Evolutionary conservation across 2,329 filamentous ascomycete genomes (phyloP), one percentile per base, ranked within the genome.

Genomic region (Xylaria sp.): DNA sequence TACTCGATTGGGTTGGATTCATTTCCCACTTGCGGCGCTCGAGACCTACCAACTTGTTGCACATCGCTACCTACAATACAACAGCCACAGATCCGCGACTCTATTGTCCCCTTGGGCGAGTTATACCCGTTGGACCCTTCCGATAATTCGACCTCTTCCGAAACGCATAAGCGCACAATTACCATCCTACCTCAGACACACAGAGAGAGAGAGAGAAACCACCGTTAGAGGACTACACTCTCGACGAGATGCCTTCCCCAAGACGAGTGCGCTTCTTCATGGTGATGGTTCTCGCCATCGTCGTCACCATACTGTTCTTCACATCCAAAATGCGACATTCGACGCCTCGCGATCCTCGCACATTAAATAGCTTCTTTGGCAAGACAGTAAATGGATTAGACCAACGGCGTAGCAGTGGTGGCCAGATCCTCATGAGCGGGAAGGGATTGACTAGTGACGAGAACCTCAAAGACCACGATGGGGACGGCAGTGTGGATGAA

Each of bases 271-370:
- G 90, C 77, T 83, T 91, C 74, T 82, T 94, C 65, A 83, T 88
- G 72, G 83, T 94, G 75, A 83, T 91, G 66, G 84, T 90, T 65
- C 74, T 94, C 73, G 84, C 90, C 72, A 83, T 88, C 68, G 81
- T 95, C 68, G 81, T 95, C 73, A 85, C 90, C 55, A 82, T 91
- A 64, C 83, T 97, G 74, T 94, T 95, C 83, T 90, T 93, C 78
- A 91, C 90, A 23, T 87, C 86, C n/a, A 86, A 85, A 58, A 82
- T 87, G 62, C 85, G 86, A 66, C 82, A 86, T 59, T 83, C 84
- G 41, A 79, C 82, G 69, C 83, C 83, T 57, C 85, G 81, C 52
- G 85, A 86, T 74, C 73, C 75, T 36, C 79, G 77, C 60, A 80
- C 81, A 43, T 75, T 84, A 1, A 82, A 84, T 52, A 88, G 88